Conservation (phyloP, 1,284 basidiomycete genomes). For the Marasmius oreades region DNA sequence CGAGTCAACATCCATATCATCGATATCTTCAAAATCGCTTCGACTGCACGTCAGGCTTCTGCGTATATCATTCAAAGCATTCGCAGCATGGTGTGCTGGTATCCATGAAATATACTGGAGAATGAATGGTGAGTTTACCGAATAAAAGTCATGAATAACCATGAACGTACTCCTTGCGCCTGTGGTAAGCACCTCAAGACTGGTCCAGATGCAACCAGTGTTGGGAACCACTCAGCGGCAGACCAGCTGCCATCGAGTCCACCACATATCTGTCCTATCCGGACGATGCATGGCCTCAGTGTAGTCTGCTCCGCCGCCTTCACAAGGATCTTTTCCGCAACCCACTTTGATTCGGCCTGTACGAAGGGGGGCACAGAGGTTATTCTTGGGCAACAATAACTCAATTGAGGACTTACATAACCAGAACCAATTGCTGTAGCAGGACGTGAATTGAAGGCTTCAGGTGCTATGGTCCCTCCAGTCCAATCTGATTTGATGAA, state of each 20-base stretch:
- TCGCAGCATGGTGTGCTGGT: conserved; percentile 14
- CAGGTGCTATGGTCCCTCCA: conserved; percentile 4
- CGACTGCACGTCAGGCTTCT: background rate
- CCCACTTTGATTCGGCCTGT: conserved; percentile 23
- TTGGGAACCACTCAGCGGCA: conserved; percentile 1
- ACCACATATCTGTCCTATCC: conserved; percentile 22
- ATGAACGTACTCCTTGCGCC: background rate
- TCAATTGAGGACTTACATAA: conserved; percentile 11
- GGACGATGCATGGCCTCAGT: conserved; percentile 18
- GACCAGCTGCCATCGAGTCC: conserved; percentile 11
- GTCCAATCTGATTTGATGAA: conserved; percentile 5
- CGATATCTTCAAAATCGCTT: background rate
- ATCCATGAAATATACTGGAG: conserved; percentile 12
- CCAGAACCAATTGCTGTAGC: conserved; percentile 19
- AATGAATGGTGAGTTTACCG: background rate
- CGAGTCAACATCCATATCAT: background rate
- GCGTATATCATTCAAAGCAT: conserved; percentile 13
- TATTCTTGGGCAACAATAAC: no score
- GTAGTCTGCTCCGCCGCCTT: conserved; percentile 14
- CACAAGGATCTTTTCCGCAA: conserved; percentile 21
- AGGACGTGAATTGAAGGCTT: conserved; percentile 16
- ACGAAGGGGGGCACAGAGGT: background rate
- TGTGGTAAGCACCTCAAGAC: conserved; percentile 6
- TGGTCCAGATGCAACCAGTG: background rate
- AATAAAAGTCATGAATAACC: background rate